Evolutionary conservation across 352 stramenopile genomes (phyloP), one percentile per base, ranked within the genome.

Genomic region (Phytophthora ohioensis): DNA sequence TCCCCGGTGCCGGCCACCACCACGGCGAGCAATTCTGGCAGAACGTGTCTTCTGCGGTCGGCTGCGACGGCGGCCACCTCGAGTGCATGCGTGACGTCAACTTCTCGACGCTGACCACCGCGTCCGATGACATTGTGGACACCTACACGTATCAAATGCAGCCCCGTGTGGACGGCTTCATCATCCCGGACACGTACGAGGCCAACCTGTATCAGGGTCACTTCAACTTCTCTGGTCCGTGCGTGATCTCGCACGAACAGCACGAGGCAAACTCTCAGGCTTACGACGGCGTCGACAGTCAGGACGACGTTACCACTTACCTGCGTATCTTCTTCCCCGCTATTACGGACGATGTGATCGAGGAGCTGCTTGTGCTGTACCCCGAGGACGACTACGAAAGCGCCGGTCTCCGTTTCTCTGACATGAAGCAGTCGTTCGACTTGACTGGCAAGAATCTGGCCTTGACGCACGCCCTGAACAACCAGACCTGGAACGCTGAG

Each of bases 151-250:
- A 78, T 39, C 45, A 65, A 31, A 42, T 73, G 38, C 69, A 77
- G 55, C 70, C 70, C 30, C 65, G 64, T 3, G 64, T 64, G 41
- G 70, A 77, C 11, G 70, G 70, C n/a, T 69, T 52, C 31, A 67
- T 77, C 31, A 51, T 78, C 39, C 46, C 71, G 2, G 59, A 78
- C 56, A 78, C 71, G 31, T 75, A 71, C 51, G 71, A 78, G 51
- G 57, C 65, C 2, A 67, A 55, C 12, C 35, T 78, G 54, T 78
- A 78, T 49, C 65, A 78, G 57, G 65, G 71, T 0, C 65, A 74
- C 57, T 75, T 78, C 49, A 78, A 78, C 55, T 78, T 78, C 55
- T 71, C 56, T 1, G 71, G 65, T 12, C 71, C 71, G 38, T 71
- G 67, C 6, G 71, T 78, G 7, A 64, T 78, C 41, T 63, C 71